Conservation (phyloP, 2,329 filamentous ascomycete genomes). For the Didymella keratinophila region DNA sequence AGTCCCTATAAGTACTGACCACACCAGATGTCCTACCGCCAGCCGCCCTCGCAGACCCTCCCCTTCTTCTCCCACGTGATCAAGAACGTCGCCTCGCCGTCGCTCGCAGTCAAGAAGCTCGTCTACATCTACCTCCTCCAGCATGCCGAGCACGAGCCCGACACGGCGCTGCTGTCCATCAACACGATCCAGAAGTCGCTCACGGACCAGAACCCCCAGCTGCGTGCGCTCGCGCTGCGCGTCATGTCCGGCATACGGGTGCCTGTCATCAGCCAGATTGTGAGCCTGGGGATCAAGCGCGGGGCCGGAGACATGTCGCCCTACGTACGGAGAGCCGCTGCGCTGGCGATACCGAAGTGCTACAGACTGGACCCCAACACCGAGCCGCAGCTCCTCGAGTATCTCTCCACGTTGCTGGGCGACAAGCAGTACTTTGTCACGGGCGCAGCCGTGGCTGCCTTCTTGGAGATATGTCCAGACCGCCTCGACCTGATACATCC, state of each 20-base stretch:
- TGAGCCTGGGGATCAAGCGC: constrained; percentile 93
- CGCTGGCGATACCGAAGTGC: constrained; percentile 94
- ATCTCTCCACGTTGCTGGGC: constrained; percentile 77
- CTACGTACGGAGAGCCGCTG: constrained; percentile 89
- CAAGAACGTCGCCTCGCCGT: constrained; percentile 95
- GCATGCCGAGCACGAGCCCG: constrained; percentile 94
- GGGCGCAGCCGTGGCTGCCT: constrained; percentile 88
- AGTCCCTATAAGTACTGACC: constrained; percentile 20
- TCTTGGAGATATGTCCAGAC: constrained; percentile 87
- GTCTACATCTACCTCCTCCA: constrained; percentile 98
- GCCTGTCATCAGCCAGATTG: constrained; percentile 96
- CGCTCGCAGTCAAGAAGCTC: constrained; percentile 94
- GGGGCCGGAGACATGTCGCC: constrained; percentile 94
- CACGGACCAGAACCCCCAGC: constrained; percentile 88
- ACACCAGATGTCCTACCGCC: constrained; percentile 89
- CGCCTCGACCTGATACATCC: constrained; percentile 88
- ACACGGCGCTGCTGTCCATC: constrained; percentile 93
- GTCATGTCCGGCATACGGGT: constrained; percentile 99
- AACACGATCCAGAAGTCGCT: constrained; percentile 99
- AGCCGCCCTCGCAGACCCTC: constrained; percentile 71
- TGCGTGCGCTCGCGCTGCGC: constrained; percentile 88
- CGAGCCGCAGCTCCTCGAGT: constrained; percentile 83
- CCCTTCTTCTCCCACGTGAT: constrained; percentile 97
- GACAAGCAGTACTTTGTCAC: constrained; percentile 98
- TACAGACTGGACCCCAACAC: constrained; percentile 89